Base-by-base conservation (phyloP, 2,329 filamentous ascomycete species). In the Colletotrichum musae region DNA sequence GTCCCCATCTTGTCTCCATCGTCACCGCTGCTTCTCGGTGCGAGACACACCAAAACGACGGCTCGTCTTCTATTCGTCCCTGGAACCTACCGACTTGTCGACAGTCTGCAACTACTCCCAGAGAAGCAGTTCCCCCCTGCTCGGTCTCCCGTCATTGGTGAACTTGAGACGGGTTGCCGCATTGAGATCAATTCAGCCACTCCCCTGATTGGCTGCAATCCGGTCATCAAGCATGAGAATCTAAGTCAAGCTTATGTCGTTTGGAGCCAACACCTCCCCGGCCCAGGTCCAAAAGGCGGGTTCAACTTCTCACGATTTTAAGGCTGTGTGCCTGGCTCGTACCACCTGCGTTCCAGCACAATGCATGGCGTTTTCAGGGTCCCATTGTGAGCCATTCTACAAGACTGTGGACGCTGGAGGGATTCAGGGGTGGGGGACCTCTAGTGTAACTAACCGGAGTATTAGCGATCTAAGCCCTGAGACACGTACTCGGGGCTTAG, bases 171-270 rank as follows among this genome's bases (percentile, higher is more conserved):
- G 60, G 45, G 51, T 24, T n/a, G 36, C 39, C 41, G 41, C n/a
- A 26, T 28, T 36, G 16, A 41, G 18, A 67, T 50, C 32, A 62
- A 41, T 32, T 36, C 32, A 47, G 47, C 28, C 48, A 50, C 24
- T 10, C 47, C 18, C n/a, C n/a, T 53, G 15, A 69, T 66, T 66
- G 61, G 62, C 18, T 18, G 21, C n/a, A 16, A 47, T 50, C 48
- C 43, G 43, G 43, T 43, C 66, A 60, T 51, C 15, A 15, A 45
- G 24, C 45, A 28, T 66, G 32, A 24, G 18, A 47, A 50, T 56
- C 36, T 32, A 61, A 52, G 62, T 58, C 63, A 67, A 67, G 43
- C 63, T 57, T 47, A 56, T 67, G 63, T 56, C 12, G 39, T 28
- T 39, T 48, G n/a, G 57, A 32, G 57, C 36, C 36, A 57, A 61